Evolutionary conservation across 2,329 filamentous ascomycete species (phyloP), one percentile per base, ranked within the genome.

Genomic region (Sphaerulina musiva): DNA sequence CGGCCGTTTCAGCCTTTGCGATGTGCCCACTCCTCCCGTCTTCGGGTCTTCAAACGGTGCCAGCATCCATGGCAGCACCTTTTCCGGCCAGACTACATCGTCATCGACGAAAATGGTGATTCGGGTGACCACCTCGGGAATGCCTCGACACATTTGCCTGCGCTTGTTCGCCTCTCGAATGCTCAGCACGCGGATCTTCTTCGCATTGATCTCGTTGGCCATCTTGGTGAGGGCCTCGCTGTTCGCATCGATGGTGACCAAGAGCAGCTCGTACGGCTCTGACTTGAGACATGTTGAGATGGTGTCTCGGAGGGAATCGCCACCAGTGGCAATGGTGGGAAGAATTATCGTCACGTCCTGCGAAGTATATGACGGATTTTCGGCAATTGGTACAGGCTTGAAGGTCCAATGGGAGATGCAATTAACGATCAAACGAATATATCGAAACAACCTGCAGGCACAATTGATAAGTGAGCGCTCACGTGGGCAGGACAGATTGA

Each of bases 101-200:
- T 97, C 92, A 69, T 97, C 92, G 26, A 91, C 90, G 76, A 97
- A 89, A 64, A 97, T 81, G 38, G 89, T 95, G 68, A 97, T 90
- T 48, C 80, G 75, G 0, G 92, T 96, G 62, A 77, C 79, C 54
- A 96, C 89, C 62, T 89, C 81, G 17, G 91, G 90, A 46, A 97
- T 87, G 3, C 90, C 92, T 68, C 89, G 82, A 70, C 89, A 95
- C 68, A 97, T 90, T 71, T 97, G 92, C 17, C 92, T 83, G 52
- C 92, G 86, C 77, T 97, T 97, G 76, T 97, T 97, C 63, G 92
- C 90, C 68, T 95, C 91, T 57, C 81, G 78, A 31, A 90, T 87
- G 59, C 81, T 85, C 61, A 92, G 78, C 42, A 95, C 84, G 53
- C 83, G 80, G 61, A 95, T 83, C 59, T 81, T 83, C 54, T 81